Percentiles rank a stretch among this genome's conserved stretches.
Conservation (phyloP, 192 early-diverging fungal genomes). For the Backusella psychrophila region DNA sequence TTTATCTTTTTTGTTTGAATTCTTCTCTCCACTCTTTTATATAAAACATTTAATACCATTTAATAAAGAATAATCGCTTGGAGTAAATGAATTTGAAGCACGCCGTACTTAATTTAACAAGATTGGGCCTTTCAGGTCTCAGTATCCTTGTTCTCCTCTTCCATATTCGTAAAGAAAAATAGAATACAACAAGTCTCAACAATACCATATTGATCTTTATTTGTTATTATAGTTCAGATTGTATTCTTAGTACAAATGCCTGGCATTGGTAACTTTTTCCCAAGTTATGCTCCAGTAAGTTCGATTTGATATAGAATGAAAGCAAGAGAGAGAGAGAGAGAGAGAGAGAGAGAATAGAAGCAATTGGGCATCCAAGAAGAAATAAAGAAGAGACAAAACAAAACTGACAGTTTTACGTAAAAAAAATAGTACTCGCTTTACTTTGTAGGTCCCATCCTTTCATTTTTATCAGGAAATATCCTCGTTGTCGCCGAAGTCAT, state of each 20-base stretch:
- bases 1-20: not conserved
- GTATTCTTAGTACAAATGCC: constrained; percentile 4
- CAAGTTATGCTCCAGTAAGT: constrained; percentile 1
- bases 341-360: not conserved
- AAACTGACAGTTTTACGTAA: not conserved
- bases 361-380: not conserved
- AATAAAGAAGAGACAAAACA: not conserved
- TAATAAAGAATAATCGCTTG: not conserved
- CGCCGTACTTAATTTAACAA: not conserved
- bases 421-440: not conserved
- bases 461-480: not conserved
- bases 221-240: not conserved
- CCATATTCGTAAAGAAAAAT: not conserved
- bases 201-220: not conserved
- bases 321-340: not conserved
- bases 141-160: not conserved
- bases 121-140: constrained; percentile 1
- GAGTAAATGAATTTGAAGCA: constrained; percentile 7
- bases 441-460: not conserved
- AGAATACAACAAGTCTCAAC: no score
- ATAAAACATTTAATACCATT: not conserved
- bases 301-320: not conserved
- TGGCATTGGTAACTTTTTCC: constrained; percentile 1
- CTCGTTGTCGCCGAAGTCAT: not conserved
- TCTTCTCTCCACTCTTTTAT: constrained; percentile 1